Evolutionary conservation across 2,329 filamentous ascomycete species (phyloP).

Genomic region (Clathrospora elynae): DNA sequence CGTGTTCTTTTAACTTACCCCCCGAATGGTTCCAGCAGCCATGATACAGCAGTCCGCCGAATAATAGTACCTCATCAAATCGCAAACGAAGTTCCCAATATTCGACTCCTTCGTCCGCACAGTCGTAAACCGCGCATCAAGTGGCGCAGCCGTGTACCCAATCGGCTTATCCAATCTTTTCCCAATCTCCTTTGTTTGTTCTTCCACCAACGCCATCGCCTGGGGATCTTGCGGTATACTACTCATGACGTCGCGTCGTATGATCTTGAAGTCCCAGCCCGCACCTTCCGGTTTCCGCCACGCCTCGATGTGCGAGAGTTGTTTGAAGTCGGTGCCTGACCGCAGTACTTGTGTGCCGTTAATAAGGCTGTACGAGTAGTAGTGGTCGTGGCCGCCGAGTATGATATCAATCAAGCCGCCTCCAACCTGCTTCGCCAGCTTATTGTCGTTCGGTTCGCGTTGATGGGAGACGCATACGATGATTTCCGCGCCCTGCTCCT

Average conservation of each 20-base stretch:
- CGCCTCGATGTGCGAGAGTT: constrained; percentile 85
- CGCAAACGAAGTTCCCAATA: constrained; percentile 87
- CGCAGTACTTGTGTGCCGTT: constrained; percentile 84
- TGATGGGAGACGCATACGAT: constrained; percentile 83
- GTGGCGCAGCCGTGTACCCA: constrained; percentile 76
- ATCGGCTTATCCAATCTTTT: constrained; percentile 80
- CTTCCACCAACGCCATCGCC: constrained; percentile 66
- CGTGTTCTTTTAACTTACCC: too few relatives aligned
- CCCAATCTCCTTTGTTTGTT: constrained; percentile 73
- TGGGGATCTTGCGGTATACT: constrained; percentile 67
- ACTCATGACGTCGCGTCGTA: constrained; percentile 73
- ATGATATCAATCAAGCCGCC: constrained; percentile 81
- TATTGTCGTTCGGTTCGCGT: constrained; percentile 87
- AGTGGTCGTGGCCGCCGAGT: constrained; percentile 88
- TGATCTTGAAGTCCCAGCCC: constrained; percentile 80
- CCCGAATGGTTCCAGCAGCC: constrained; percentile 83
- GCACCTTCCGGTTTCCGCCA: constrained; percentile 60
- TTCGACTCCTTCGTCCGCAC: constrained; percentile 80
- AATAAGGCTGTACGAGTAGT: constrained; percentile 76
- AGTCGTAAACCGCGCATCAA: constrained; percentile 86
- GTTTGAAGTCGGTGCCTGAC: constrained; percentile 89
- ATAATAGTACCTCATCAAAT: constrained; percentile 87
- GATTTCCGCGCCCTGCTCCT: constrained; percentile 79
- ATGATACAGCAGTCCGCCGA: constrained; percentile 80
- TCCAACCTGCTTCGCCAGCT: constrained; percentile 73